phyloP scores from a whole-genome alignment of 176 grass and related monocot species.

The bread wheat (Triticum aestivum) region IWGSC_CS_RefSeq_v2.1 NC_057814.1:635827593-635828092 shows the following conservation, averaged over 20 bases:
- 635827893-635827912: slow-evolving; percentile 34
- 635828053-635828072: slow-evolving; percentile 69
- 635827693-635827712: too few relatives aligned
- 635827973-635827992: slow-evolving; percentile 31
- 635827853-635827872: slow-evolving; percentile 80
- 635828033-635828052: slow-evolving; percentile 84
- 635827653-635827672: too few relatives aligned
- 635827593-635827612: too few relatives aligned
- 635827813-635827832: too few relatives aligned
- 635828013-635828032: slow-evolving; percentile 77
- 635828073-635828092: slow-evolving; percentile 56
- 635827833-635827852: slow-evolving; percentile 64
- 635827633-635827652: too few relatives aligned
- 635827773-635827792: too few relatives aligned
- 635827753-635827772: too few relatives aligned
- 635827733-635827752: too few relatives aligned
- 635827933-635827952: slow-evolving; percentile 44
- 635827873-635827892: slow-evolving; percentile 30
- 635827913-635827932: slow-evolving; percentile 71
- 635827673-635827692: too few relatives aligned
- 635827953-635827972: slow-evolving; percentile 33
- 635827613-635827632: too few relatives aligned
- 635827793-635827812: too few relatives aligned
- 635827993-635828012: slow-evolving; percentile 27
- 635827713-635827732: too few relatives aligned